phyloP scores from a whole-genome alignment of 176 grass and related monocot genomes.

The Musa schizocarpa region DNA sequence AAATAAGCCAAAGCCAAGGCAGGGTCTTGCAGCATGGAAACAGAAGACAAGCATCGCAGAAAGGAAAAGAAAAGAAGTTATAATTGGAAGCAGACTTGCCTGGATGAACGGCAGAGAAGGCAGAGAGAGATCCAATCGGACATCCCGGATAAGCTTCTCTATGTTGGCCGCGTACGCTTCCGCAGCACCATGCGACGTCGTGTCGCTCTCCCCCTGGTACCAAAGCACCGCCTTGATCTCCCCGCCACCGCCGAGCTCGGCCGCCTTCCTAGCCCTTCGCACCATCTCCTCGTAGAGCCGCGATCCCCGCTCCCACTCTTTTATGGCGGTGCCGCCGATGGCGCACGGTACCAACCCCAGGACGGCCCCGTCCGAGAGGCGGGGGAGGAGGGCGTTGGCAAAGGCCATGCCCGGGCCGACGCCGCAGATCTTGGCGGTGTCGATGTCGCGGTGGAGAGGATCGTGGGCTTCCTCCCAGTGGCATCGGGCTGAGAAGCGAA shows the following conservation, averaged over 20 bases:
- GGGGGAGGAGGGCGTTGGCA: conserved; percentile 39
- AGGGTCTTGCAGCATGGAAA: not conserved
- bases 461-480: conserved; percentile 55
- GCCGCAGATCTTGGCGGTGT: conserved; percentile 54
- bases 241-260: conserved; percentile 19
- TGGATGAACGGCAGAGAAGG: conserved; percentile 77
- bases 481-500: conserved; percentile 44
- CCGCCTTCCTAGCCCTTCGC: conserved; percentile 36
- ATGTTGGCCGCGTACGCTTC: conserved; percentile 42
- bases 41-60: not conserved
- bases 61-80: not conserved
- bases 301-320: conserved; percentile 60
- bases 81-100: conserved; percentile 23
- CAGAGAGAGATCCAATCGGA: conserved; percentile 53
- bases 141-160: conserved; percentile 47
- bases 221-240: conserved; percentile 74
- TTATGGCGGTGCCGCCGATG: conserved; percentile 64
- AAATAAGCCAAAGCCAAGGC: no score
- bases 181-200: conserved; percentile 28
- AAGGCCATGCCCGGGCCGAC: conserved; percentile 80
- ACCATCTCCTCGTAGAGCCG: conserved; percentile 73
- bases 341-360: conserved; percentile 75
- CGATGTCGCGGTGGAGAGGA: conserved; percentile 76
- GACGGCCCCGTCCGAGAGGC: conserved; percentile 5
- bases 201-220: conserved; percentile 95